Evolutionary conservation across 106 monocot species (phyloP).

Genomic region (Dendrobium nobile): DNA sequence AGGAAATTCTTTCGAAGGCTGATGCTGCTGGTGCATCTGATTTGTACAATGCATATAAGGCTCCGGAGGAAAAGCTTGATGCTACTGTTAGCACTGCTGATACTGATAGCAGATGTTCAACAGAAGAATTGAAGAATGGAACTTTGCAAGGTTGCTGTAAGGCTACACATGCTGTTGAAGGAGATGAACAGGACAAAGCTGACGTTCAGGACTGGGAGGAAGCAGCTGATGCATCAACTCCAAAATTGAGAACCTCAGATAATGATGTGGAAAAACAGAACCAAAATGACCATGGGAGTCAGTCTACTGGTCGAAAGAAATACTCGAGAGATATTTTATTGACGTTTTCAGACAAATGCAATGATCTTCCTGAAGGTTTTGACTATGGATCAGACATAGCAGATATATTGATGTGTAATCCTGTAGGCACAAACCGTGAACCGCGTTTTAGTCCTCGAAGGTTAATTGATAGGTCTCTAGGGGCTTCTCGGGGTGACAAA

Average conservation of each 20-base stretch:
- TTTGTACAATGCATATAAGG: conserved; percentile 69
- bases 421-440: conserved; percentile 13
- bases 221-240: conserved; percentile 42
- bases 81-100: conserved; percentile 5
- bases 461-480: conserved; percentile 29
- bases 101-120: conserved; percentile 8
- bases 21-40: conserved; percentile 61
- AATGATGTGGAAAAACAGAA: conserved; percentile 1
- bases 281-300: background rate
- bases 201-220: conserved; percentile 67
- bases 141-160: conserved; percentile 11
- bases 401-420: conserved; percentile 16
- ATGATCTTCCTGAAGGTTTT: conserved; percentile 39
- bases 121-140: conserved; percentile 8
- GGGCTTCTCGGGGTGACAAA: conserved; percentile 22
- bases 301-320: conserved; percentile 5
- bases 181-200: conserved; percentile 26
- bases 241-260: conserved; percentile 20
- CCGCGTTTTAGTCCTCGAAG: conserved; percentile 45
- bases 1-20: conserved; percentile 51
- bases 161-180: conserved; percentile 8
- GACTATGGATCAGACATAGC: conserved; percentile 32
- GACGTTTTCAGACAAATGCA: conserved; percentile 33
- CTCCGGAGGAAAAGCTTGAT: conserved; percentile 40
- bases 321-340: conserved; percentile 46